Evolutionary conservation across 176 grass and related monocot genomes (phyloP).

Genomic region (Carex kokanica): DNA sequence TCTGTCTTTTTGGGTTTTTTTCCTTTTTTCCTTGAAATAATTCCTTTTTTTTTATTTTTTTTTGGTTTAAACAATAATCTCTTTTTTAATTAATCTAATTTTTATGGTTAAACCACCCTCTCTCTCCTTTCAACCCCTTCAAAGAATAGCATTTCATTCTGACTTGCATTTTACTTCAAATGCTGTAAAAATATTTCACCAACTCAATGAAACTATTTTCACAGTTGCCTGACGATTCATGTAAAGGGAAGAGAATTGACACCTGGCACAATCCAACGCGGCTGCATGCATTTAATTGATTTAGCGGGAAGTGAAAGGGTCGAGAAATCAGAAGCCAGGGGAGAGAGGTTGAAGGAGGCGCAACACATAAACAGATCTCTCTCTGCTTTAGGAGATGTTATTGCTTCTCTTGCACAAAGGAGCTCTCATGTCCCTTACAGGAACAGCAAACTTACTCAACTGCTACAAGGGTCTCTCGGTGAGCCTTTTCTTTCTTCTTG

Average conservation of each 20-base stretch:
- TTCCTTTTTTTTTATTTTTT: not conserved
- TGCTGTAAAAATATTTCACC: not conserved
- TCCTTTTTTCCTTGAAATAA: not conserved
- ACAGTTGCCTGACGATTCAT: slow-evolving; percentile 64
- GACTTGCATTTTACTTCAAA: not conserved
- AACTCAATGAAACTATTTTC: slow-evolving; percentile 11
- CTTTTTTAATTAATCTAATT: not conserved
- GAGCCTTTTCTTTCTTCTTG: slow-evolving; percentile 21
- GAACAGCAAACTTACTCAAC: slow-evolving; percentile 91
- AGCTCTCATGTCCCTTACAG: slow-evolving; percentile 70
- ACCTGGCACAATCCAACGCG: slow-evolving; percentile 41
- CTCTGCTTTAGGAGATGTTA: slow-evolving; percentile 86
- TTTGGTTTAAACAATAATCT: not conserved
- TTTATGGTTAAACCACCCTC: not conserved
- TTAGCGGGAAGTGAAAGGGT: slow-evolving; percentile 84
- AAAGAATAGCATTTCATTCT: not conserved
- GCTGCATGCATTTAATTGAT: slow-evolving; percentile 75
- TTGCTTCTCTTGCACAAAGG: slow-evolving; percentile 70
- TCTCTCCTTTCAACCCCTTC: not conserved
- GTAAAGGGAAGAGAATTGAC: slow-evolving; percentile 59
- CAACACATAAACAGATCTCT: slow-evolving; percentile 86
- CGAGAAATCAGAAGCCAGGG: slow-evolving; percentile 62
- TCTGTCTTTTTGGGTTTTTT: not conserved
- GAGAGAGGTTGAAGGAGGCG: slow-evolving; percentile 74
- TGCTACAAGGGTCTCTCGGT: slow-evolving; percentile 77